Conservation (phyloP, 2,329 filamentous ascomycete species). For the Talaromyces sp. region DNA sequence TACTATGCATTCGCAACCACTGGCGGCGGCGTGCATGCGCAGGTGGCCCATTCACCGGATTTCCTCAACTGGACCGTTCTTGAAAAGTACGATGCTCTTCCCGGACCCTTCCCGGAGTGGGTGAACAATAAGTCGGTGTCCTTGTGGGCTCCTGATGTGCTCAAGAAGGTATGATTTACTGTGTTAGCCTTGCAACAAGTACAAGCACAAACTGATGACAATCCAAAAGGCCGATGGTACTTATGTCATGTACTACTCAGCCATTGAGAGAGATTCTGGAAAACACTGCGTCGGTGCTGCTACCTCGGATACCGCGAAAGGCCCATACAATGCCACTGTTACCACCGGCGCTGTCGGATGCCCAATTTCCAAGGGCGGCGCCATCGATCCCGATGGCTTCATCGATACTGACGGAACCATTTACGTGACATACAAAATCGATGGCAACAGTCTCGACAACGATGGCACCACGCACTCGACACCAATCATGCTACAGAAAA, state of each 20-base stretch:
- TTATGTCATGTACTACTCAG: constrained; percentile 56
- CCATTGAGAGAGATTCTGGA: constrained; percentile 30
- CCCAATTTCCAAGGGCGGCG: constrained; percentile 47
- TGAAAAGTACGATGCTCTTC: constrained; percentile 49
- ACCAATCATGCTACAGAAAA: constrained; percentile 54
- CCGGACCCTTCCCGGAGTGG: constrained; percentile 44
- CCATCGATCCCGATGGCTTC: constrained; percentile 57
- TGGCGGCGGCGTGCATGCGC: constrained; percentile 45
- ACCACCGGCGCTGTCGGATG: constrained; percentile 45
- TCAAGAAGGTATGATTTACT: constrained; percentile 28
- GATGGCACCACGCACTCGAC: constrained; percentile 43
- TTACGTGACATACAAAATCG: constrained; percentile 60
- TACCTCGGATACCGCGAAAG: constrained; percentile 40
- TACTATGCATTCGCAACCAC: constrained; percentile 56
- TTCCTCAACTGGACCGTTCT: constrained; percentile 44
- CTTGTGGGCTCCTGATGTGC: constrained; percentile 57
- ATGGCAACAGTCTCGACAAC: constrained; percentile 49
- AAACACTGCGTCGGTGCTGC: constrained; percentile 55
- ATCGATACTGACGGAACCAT: constrained; percentile 44
- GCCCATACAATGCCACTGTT: constrained; percentile 44
- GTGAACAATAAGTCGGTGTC: constrained; percentile 40
- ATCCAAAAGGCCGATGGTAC: constrained; percentile 28
- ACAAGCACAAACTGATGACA: neutral
- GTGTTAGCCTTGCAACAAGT: neutral
- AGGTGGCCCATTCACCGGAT: constrained; percentile 46